Percentiles rank a stretch among this genome's conserved stretches.
Evolutionary conservation across 2,329 filamentous ascomycete genomes (phyloP).

Genomic region (Thelonectria discophora): DNA sequence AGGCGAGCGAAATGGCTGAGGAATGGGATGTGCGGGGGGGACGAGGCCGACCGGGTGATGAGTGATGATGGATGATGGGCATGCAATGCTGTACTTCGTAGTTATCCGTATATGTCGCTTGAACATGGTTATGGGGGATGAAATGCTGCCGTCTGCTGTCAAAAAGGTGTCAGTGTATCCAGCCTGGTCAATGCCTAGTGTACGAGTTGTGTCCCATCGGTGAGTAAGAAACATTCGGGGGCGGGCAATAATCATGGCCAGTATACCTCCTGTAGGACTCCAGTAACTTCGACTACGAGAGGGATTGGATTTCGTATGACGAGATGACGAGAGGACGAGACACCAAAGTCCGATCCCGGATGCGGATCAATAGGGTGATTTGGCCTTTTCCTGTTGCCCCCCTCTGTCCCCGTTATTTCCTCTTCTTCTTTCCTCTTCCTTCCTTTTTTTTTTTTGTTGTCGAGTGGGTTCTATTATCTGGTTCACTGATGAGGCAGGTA

Average conservation of each 20-base stretch:
- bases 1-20: conserved; percentile 2
- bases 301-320: no score
- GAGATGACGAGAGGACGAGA: no score
- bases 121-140: conserved; percentile 19
- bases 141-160: conserved; percentile 7
- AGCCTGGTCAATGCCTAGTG: conserved; percentile 17
- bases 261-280: no score
- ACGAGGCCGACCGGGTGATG: no score
- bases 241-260: not conserved
- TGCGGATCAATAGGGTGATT: not conserved
- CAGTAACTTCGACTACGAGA: not conserved
- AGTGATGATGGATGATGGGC: conserved; percentile 13
- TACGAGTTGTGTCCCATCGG: conserved; percentile 5
- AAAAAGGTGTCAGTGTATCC: not conserved
- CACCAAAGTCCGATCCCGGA: conserved; percentile 2
- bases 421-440: no score
- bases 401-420: no score
- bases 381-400: not conserved
- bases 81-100: not conserved
- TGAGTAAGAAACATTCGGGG: conserved; percentile 19
- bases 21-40: conserved; percentile 16
- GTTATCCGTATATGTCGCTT: conserved; percentile 6
- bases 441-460: not conserved
- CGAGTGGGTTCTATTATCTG: not conserved
- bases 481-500: not conserved